Base-by-base conservation (phyloP, 73 alveolate genomes). In the Paramecium tetraurelia region DNA sequence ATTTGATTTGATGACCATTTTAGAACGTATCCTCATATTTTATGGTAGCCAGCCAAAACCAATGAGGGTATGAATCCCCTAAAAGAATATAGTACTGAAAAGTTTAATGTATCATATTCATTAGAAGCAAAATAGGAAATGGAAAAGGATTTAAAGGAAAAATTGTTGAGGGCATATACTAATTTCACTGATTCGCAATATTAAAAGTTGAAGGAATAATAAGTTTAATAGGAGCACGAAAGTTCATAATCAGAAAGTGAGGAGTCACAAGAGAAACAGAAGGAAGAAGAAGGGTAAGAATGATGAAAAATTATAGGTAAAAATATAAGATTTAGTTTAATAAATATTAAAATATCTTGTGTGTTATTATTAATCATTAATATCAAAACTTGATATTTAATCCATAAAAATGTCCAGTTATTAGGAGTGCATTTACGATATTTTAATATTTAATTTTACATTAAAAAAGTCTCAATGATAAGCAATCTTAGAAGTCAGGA, bases 61-160 rank as follows among this genome's bases (percentile, higher is more conserved):
- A 80, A 80, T 48, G 90, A 80, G 57, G 72, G 90, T 24, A 80
- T 80, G 90, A 80, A 80, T 80, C 70, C 70, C 4, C 48, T 80
- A 18, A 80, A 80, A 22, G 90, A 80, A 80, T 80, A 41, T 22
- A 80, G 90, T 80, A 27, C 5, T 31, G 46, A 41, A 22, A 80
- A 80, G 24, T 43, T 80, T n/a, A 24, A 40, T 59, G 90, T 80
- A 80, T 11, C 18, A 38, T 43, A 46, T 43, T 44, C 14, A 44
- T 43, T 31, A n/a, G 22, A 53, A 18, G 31, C 21, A 18, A 10
- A 8, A 8, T 44, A 80, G 90, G 90, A 80, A 27, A 44, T 80
- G 90, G 76, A 80, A 7, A 80, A 80, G 46, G 70, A 44, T 12
- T 24, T 80, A 10, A 80, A 46, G 75, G 90, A 80, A 14, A 18